A percentile compares a stretch with the other conserved stretches of the same genome.
Evolutionary conservation across 352 stramenopile genomes (phyloP).

Genomic region (Globisporangium radiosum): DNA sequence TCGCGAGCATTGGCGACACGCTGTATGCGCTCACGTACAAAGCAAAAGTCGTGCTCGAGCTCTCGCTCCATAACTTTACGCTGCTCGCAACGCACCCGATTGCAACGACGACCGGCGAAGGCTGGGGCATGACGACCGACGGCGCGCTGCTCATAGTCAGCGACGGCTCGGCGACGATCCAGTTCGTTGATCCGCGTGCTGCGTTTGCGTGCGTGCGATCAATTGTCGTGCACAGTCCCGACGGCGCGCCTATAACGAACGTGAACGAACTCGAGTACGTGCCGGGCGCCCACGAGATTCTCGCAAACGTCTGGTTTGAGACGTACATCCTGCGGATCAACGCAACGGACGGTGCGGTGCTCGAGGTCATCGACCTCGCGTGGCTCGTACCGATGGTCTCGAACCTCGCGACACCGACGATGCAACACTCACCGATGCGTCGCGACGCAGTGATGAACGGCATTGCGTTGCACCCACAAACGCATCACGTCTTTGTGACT

Average conservation of each 20-base stretch:
- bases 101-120: constrained; percentile 75
- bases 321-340: constrained; percentile 77
- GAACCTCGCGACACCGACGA: constrained; percentile 40
- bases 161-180: constrained; percentile 69
- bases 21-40: constrained; percentile 85
- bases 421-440: constrained; percentile 32
- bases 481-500: constrained; percentile 61
- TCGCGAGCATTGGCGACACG: constrained; percentile 60
- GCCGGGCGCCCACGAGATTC: constrained; percentile 68
- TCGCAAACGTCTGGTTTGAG: constrained; percentile 86
- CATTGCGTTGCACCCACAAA: constrained; percentile 70
- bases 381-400: constrained; percentile 57
- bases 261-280: constrained; percentile 88
- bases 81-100: constrained; percentile 48
- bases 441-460: constrained; percentile 85
- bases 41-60: constrained; percentile 44
- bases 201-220: constrained; percentile 46
- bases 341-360: constrained; percentile 45
- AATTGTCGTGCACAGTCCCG: constrained; percentile 35
- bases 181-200: constrained; percentile 69
- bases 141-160: constrained; percentile 77
- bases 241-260: constrained; percentile 37
- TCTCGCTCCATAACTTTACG: constrained; percentile 51
- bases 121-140: constrained; percentile 86
- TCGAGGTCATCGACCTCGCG: constrained; percentile 65